These are phyloP conservation scores for Cladosporium sp. DNA, from an alignment of 2,329 filamentous ascomycete genomes.

Conservation along the genomic window DNA sequence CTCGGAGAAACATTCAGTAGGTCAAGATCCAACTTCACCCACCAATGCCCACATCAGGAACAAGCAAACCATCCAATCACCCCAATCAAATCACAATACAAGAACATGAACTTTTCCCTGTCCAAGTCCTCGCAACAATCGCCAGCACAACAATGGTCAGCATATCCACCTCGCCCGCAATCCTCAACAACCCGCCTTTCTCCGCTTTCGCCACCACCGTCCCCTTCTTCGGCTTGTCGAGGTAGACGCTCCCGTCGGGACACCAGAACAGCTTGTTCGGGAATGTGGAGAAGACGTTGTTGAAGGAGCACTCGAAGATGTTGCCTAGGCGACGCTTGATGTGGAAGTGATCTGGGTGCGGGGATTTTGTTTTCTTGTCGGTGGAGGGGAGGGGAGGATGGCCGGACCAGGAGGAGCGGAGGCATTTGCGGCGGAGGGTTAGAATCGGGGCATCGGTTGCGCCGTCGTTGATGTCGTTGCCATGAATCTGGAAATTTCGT, in stretches of 20 bases:
- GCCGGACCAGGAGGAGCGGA: constrained; percentile 12
- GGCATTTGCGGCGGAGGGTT: constrained; percentile 15
- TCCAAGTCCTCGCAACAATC: constrained; percentile 19
- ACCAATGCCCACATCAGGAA: neutral
- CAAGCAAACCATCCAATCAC: neutral
- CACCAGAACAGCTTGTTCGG: constrained; percentile 12
- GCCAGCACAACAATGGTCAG: constrained; percentile 15
- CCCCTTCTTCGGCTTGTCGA: constrained; percentile 10
- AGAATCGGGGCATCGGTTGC: neutral
- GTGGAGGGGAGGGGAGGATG: neutral
- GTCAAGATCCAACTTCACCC: neutral
- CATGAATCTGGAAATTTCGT: neutral
- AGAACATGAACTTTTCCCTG: constrained; percentile 6
- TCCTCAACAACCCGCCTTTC: constrained; percentile 2
- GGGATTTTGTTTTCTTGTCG: neutral
- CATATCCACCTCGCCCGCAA: constrained; percentile 15
- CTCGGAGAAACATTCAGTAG: neutral
- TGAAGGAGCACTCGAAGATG: constrained; percentile 13
- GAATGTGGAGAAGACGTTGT: constrained; percentile 1
- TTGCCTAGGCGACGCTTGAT: constrained; percentile 1
- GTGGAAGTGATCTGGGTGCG: neutral
- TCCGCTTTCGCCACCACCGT: constrained; percentile 1
- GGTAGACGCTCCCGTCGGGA: constrained; percentile 14
- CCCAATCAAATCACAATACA: constrained; percentile 10
- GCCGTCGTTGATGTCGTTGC: constrained; percentile 17